Evolutionary conservation across 805 yeast genomes (phyloP), one percentile per base, ranked within the genome.

Genomic region (Candida morakotiae): DNA sequence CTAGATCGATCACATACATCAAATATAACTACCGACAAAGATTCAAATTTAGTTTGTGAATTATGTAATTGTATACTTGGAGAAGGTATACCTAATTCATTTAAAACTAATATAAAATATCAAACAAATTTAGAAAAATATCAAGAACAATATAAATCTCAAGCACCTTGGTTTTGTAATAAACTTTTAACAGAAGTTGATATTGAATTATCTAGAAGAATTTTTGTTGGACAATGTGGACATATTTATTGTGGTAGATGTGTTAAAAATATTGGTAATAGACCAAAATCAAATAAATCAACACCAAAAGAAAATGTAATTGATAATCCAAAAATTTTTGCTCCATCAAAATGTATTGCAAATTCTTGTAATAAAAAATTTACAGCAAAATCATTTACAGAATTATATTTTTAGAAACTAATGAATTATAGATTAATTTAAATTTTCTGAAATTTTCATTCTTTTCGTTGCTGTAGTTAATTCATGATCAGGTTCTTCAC

Each of bases 191-290:
- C 81, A 0, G 68, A 64, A 9, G 62, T 65, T 0, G 94, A 85
- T 49, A 49, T 62, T 14, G 81, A 74, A 38, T 60, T 84, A 23
- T 81, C 89, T 0, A 77, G 69, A 48, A 71, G 87, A 42, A 73
- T 83, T 2, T 87, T 81, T 51, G 69, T 72, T 14, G 73, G 85
- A 0, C 61, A 58, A 27, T 87, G 96, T 64, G 96, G 96, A 0
- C 96, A 87, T 62, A 73, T 80, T 0, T 87, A 77, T 55, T 87
- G 96, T 58, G 96, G 96, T 1, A 60, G 91, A 28, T 87, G 96
- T 60, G 83, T 83, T 16, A 76, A 76, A 45, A 73, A 79, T 47
- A 77, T 83, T n/a, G 73, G 72, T 13, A 69, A 73, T 47, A 51
- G 70, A 35, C 63, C 66, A n/a, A 34, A 51, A 19, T 48, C 46